Base-by-base conservation (phyloP, 305 asterid genomes). In the Ilex paraguariensis region DNA sequence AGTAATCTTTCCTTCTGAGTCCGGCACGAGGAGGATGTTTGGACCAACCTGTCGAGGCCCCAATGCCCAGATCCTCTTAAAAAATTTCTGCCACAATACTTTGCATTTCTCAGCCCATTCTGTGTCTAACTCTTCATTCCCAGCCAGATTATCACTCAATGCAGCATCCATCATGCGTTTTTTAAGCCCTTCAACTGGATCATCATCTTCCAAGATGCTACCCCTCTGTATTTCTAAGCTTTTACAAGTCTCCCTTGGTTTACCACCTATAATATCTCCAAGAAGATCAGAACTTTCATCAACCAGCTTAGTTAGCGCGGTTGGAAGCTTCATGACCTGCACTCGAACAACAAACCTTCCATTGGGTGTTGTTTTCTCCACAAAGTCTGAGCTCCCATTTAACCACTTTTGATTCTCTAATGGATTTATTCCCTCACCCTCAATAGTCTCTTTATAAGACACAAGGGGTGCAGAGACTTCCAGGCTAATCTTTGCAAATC, bases 11-110 rank as follows among this genome's bases (percentile, higher is more conserved):
- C 68, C 84, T 58, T 66, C 70, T 32, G 33, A 49, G 36, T 73
- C 84, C 39, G 97, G 95, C 65, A 82, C 77, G 60, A 92, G 74
- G 67, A 92, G 87, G 76, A 92, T 73, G 71, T 92, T 92, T 9
- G 96, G 97, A 73, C 98, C 98, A 52, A 87, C 84, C 70, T 88
- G 95, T 60, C 85, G 71, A 57, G 96, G 98, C 32, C 98, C 98
- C 67, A 91, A 79, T 16, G 98, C 95, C 98, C 98, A 91, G 57
- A 91, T 87, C 75, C 97, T 85, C 70, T 67, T 82, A 17, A 89
- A 79, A 65, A 81, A 42, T 7, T 75, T 79, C 53, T 76, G 84
- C 95, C 98, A 91, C 61, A 54, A 60, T 31, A 39, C 59, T 69
- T 77, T 74, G 57, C 60, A 84, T 72, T 82, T 91, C 63, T 87